Percentiles rank a stretch among this genome's conserved stretches.
phyloP scores from a whole-genome alignment of 2,329 filamentous ascomycete genomes.

The Cladorrhinum sp. region DNA sequence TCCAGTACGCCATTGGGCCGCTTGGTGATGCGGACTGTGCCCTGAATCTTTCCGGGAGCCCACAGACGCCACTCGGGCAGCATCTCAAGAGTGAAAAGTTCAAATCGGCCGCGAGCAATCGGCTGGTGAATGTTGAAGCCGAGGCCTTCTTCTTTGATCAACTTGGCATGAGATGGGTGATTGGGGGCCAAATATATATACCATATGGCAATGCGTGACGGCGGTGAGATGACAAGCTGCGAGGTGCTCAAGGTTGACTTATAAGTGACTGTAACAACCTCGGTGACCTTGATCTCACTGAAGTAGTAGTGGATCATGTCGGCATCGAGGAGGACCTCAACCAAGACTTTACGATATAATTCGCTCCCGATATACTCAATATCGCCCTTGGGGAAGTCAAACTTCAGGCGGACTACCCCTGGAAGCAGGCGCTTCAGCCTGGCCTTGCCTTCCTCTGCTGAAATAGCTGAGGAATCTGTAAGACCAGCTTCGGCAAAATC shows the following conservation, averaged over 20 bases:
- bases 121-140: constrained; percentile 12
- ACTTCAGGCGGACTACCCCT: neutral
- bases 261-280: constrained; percentile 21
- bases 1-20: neutral
- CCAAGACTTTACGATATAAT: constrained; percentile 5
- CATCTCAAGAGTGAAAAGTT: neutral
- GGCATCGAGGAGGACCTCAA: constrained; percentile 1
- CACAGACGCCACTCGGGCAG: constrained; percentile 16
- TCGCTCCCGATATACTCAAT: neutral
- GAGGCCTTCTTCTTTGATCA: neutral
- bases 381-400: neutral
- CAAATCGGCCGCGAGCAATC: constrained; percentile 15
- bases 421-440: constrained; percentile 10
- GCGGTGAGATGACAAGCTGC: constrained; percentile 16
- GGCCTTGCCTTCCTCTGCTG: constrained; percentile 11
- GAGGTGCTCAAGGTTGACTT: constrained; percentile 16
- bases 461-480: neutral
- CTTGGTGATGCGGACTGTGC: neutral
- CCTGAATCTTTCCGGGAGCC: constrained; percentile 9
- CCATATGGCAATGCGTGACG: constrained; percentile 3
- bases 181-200: constrained; percentile 21
- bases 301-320: constrained; percentile 10
- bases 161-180: neutral
- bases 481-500: constrained; percentile 20
- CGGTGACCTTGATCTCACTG: constrained; percentile 20